A percentile compares a stretch with the other conserved stretches of the same genome.
Conservation (phyloP, 2,329 filamentous ascomycete species). For the Cyclaneusma minus region DNA sequence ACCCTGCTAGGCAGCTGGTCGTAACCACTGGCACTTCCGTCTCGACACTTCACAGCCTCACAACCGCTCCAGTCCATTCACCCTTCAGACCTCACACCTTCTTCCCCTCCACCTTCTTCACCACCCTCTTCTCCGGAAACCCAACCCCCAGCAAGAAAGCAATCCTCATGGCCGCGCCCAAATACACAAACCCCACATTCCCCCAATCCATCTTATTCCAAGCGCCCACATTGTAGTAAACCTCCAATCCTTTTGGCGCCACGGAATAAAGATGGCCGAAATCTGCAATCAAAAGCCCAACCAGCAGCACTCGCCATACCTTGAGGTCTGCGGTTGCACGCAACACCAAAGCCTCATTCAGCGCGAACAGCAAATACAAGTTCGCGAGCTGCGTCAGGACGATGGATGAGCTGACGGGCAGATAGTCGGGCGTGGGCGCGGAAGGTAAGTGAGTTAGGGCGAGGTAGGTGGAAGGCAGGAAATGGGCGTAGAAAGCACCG, state of each 20-base stretch:
- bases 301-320: constrained; percentile 55
- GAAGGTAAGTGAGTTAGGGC: constrained; percentile 37
- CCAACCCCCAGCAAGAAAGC: constrained; percentile 45
- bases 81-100: not conserved
- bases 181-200: constrained; percentile 56
- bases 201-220: constrained; percentile 59
- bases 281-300: constrained; percentile 58
- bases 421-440: constrained; percentile 9
- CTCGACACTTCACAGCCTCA: not conserved
- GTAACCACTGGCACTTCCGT: not conserved
- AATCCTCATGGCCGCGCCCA: constrained; percentile 41
- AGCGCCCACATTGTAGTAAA: constrained; percentile 38
- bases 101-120: constrained; percentile 2
- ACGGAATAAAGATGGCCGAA: constrained; percentile 60
- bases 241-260: constrained; percentile 34
- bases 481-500: constrained; percentile 36
- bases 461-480: constrained; percentile 41
- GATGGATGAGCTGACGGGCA: constrained; percentile 47
- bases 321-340: constrained; percentile 49
- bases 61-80: no score
- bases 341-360: constrained; percentile 65
- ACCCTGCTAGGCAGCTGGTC: not conserved
- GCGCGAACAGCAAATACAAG: constrained; percentile 59
- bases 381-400: constrained; percentile 63
- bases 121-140: constrained; percentile 16